Conservation (phyloP, 805 yeast genomes). For the Candida coleopterorum region DNA sequence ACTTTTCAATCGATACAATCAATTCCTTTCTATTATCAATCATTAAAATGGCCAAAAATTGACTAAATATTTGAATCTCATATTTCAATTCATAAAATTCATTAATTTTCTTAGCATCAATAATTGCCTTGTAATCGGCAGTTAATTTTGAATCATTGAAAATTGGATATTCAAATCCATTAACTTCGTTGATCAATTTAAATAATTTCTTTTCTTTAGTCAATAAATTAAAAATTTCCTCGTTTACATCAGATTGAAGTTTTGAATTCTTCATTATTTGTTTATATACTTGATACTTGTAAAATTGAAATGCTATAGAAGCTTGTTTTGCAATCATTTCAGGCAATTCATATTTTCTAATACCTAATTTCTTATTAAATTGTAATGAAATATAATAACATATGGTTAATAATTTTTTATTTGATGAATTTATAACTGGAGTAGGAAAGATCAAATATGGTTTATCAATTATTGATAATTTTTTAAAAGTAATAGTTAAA, state of each 20-base stretch:
- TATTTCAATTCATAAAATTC: slow-evolving; percentile 9
- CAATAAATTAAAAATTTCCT: neutral
- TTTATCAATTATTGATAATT: neutral
- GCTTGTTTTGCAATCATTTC: slow-evolving; percentile 4
- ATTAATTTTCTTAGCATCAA: slow-evolving; percentile 9
- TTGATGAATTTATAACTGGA: neutral
- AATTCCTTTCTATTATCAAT: slow-evolving; percentile 6
- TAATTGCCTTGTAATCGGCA: slow-evolving; percentile 3
- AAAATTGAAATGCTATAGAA: neutral
- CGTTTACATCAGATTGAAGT: neutral
- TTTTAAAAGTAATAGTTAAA: neutral
- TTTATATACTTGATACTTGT: neutral
- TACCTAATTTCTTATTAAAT: slow-evolving; percentile 1
- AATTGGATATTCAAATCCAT: slow-evolving; percentile 10
- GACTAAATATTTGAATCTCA: slow-evolving; percentile 15
- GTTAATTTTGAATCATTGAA: slow-evolving; percentile 9
- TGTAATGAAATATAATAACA: slow-evolving; percentile 3
- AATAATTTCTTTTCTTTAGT: slow-evolving; percentile 14
- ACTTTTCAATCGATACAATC: slow-evolving; percentile 6
- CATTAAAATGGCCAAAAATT: slow-evolving; percentile 10
- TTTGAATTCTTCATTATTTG: neutral
- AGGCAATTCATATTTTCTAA: neutral
- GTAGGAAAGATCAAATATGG: neutral
- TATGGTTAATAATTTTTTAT: slow-evolving; percentile 2
- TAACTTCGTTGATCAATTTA: slow-evolving; percentile 9